Conservation (phyloP, 345 rosid species). For the Populus alba region DNA sequence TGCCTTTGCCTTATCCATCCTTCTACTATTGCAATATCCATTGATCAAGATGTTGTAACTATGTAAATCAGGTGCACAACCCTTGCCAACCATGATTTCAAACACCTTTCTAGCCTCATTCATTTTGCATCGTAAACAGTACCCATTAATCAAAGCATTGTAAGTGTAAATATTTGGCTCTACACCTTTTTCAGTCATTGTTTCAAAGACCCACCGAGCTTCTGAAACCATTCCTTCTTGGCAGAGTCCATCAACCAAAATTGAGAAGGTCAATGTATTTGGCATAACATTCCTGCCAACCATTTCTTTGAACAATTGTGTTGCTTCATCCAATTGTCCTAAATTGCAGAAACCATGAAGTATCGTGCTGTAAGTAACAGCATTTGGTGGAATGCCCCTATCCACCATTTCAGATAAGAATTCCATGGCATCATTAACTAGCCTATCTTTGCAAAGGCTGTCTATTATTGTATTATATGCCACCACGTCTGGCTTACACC, state of each 20-base stretch:
- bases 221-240: background rate
- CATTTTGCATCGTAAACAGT: background rate
- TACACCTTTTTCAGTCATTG: background rate
- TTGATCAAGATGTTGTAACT: background rate
- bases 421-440: background rate
- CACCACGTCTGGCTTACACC: no score
- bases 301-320: background rate
- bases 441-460: background rate
- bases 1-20: background rate
- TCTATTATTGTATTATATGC: no score
- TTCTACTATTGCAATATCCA: background rate
- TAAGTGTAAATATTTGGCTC: background rate
- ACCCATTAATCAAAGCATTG: background rate
- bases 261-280: background rate
- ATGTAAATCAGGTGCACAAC: background rate
- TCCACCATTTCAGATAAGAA: background rate
- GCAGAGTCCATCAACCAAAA: background rate
- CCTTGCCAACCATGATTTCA: background rate
- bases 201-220: background rate
- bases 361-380: background rate
- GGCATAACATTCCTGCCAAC: background rate
- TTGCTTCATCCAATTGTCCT: background rate
- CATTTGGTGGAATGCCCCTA: background rate
- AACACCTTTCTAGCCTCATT: background rate
- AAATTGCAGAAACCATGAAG: background rate